Evolutionary conservation across 192 early-diverging fungal genomes (phyloP).

Genomic region (Linnemannia hyalina): DNA sequence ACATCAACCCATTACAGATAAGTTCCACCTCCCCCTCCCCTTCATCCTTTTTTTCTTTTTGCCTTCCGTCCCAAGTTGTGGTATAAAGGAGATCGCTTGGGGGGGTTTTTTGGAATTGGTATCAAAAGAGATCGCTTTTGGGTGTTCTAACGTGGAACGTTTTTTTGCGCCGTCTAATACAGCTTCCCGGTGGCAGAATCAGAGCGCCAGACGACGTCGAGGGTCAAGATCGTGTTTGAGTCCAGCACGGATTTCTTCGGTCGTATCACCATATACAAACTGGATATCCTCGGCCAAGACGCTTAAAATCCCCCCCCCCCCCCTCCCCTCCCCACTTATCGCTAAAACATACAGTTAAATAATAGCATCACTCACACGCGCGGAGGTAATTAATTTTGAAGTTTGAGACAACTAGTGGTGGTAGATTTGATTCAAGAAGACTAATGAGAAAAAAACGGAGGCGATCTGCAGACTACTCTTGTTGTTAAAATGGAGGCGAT

Average conservation of each 20-base stretch:
- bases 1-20: conserved; percentile 76
- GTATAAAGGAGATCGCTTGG: too few species aligned
- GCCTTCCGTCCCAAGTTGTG: too few species aligned
- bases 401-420: too few species aligned
- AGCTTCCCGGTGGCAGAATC: conserved; percentile 52
- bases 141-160: neutral
- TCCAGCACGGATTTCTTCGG: conserved; percentile 90
- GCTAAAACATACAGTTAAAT: too few species aligned
- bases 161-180: conserved; percentile 20
- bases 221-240: conserved; percentile 75
- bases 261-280: conserved; percentile 81
- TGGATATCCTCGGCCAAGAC: conserved; percentile 72
- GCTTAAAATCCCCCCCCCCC: conserved; percentile 6
- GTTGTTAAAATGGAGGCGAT: too few species aligned
- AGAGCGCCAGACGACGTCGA: conserved; percentile 14
- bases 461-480: neutral
- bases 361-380: too few species aligned
- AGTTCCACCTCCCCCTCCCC: conserved; percentile 20
- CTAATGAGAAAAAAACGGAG: neutral
- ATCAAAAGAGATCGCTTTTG: too few species aligned
- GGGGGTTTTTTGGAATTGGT: too few species aligned
- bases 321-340: too few species aligned
- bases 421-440: neutral
- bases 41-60: neutral
- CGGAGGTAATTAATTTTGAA: too few species aligned